Percentiles rank a stretch among this genome's conserved stretches.
Evolutionary conservation across 805 yeast genomes (phyloP).

Genomic region (Metschnikowia lochheadii): DNA sequence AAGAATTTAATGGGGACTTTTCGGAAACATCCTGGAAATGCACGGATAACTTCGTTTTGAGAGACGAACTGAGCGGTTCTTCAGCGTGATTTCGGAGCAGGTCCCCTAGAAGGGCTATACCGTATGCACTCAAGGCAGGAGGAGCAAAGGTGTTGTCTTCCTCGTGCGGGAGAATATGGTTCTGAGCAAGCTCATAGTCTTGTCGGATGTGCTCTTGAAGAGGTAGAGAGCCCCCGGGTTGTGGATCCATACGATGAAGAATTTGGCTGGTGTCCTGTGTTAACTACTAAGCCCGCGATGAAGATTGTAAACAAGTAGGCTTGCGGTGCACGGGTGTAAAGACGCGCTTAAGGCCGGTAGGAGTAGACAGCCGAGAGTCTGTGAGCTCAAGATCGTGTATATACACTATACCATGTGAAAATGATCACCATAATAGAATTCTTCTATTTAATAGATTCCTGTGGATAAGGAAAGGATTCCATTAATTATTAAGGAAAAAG

Average conservation of each 20-base stretch:
- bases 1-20: not conserved
- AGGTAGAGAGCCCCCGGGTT: conserved; percentile 7
- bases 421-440: too few species aligned
- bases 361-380: too few species aligned
- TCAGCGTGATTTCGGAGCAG: conserved; percentile 9
- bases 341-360: not conserved
- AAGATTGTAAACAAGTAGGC: conserved; percentile 7
- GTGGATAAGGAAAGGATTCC: too few species aligned
- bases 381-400: too few species aligned
- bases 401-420: too few species aligned
- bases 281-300: not conserved
- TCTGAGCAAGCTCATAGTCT: not conserved
- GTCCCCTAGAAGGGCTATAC: conserved; percentile 47
- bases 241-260: conserved; percentile 12
- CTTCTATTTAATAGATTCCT: too few species aligned
- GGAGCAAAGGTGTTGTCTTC: conserved; percentile 54
- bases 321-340: not conserved
- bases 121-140: conserved; percentile 57
- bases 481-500: too few species aligned
- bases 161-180: conserved; percentile 18
- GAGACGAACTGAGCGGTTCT: conserved; percentile 13
- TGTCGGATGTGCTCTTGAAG: not conserved
- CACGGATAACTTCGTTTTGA: conserved; percentile 30
- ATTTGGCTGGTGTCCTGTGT: not conserved
- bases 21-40: conserved; percentile 21